These are phyloP conservation scores for Cutaneotrichosporon cutaneum DNA, from an alignment of 1,284 basidiomycete species.

Conservation along the genomic window DNA sequence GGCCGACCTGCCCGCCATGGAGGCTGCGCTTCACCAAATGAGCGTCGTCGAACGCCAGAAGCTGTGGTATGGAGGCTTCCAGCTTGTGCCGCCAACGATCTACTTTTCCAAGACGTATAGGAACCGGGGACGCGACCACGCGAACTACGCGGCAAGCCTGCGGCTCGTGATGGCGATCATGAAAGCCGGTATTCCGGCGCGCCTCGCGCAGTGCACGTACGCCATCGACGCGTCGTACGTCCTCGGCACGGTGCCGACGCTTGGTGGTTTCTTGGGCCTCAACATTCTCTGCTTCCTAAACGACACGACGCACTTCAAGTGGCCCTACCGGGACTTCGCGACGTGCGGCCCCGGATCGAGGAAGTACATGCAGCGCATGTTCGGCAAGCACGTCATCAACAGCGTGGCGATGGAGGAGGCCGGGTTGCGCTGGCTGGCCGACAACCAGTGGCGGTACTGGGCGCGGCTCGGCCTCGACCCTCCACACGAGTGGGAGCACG, in stretches of 20 bases:
- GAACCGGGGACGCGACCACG: slow-evolving; percentile 15
- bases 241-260: slow-evolving; percentile 32
- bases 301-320: slow-evolving; percentile 23
- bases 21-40: slow-evolving; percentile 25
- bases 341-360: slow-evolving; percentile 37
- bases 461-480: slow-evolving; percentile 31
- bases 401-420: slow-evolving; percentile 33
- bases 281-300: slow-evolving; percentile 34
- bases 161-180: slow-evolving; percentile 34
- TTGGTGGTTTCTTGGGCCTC: slow-evolving; percentile 35
- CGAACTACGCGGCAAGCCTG: slow-evolving; percentile 33
- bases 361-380: slow-evolving; percentile 28
- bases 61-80: slow-evolving; percentile 35
- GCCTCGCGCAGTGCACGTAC: slow-evolving; percentile 26
- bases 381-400: slow-evolving; percentile 30
- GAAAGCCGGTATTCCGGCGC: slow-evolving; percentile 26
- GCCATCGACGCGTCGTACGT: slow-evolving; percentile 35
- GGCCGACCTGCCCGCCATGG: slow-evolving; percentile 25
- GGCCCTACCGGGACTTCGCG: slow-evolving; percentile 34
- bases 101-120: slow-evolving; percentile 27
- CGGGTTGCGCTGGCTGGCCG: slow-evolving; percentile 36
- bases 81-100: slow-evolving; percentile 39
- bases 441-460: slow-evolving; percentile 39
- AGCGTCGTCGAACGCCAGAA: slow-evolving; percentile 23
- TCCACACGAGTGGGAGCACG: slow-evolving; percentile 30